phyloP scores from a whole-genome alignment of 164 flowering plant genomes.

The Umbilicus rupestris region DNA sequence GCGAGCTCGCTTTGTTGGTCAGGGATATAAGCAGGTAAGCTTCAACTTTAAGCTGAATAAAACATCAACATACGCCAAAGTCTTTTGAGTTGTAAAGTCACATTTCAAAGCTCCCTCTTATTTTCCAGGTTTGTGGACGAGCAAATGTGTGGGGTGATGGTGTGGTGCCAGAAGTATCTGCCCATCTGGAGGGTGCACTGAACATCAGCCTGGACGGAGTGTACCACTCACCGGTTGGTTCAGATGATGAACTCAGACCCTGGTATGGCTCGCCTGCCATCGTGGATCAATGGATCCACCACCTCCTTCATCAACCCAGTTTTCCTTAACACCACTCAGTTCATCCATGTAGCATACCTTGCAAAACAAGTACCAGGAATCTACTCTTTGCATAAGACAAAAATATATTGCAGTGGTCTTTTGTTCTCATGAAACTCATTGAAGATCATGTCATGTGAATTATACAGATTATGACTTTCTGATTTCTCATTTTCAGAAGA shows the following conservation, averaged over 20 bases:
- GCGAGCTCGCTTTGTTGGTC: constrained; percentile 75
- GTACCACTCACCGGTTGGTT: constrained; percentile 88
- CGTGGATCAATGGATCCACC: constrained; percentile 65
- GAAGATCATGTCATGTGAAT: background rate
- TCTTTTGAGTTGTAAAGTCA: background rate
- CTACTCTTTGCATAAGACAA: background rate
- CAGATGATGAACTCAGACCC: constrained; percentile 69
- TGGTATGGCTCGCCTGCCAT: constrained; percentile 88
- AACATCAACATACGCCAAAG: background rate
- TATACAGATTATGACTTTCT: background rate
- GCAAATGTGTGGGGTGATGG: constrained; percentile 95
- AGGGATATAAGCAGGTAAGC: constrained; percentile 84
- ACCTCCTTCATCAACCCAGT: constrained; percentile 34
- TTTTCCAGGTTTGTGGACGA: constrained; percentile 69
- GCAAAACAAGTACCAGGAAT: background rate
- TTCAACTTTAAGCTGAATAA: background rate
- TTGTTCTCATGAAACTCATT: background rate
- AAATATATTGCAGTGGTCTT: background rate
- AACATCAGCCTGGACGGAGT: constrained; percentile 77
- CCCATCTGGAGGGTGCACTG: constrained; percentile 76
- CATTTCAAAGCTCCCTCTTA: background rate
- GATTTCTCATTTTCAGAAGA: background rate
- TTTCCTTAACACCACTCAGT: background rate
- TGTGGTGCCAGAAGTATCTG: constrained; percentile 79
- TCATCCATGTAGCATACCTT: background rate